phyloP scores from a whole-genome alignment of 331 rosid genomes.

The Acacia pycnantha region DNA sequence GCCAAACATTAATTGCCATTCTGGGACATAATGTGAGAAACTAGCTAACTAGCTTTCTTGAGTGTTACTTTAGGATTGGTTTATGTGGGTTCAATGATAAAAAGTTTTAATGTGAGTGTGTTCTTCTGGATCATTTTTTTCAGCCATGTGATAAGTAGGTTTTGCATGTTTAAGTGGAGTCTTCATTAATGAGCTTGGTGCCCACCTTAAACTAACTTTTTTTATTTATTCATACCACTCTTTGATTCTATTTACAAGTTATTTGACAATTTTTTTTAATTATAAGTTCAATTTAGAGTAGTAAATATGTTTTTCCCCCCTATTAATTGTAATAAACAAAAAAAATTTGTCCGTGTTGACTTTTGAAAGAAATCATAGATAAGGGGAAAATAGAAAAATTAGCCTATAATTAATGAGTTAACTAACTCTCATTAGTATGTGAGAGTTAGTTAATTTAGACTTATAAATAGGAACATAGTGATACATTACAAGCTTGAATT shows the following conservation, averaged over 20 bases:
- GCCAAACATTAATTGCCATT: not conserved
- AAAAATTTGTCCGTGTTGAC: too few species aligned
- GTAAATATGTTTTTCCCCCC: too few species aligned
- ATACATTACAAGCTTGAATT: not conserved
- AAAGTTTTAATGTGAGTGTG: not conserved
- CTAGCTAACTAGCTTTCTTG: not conserved
- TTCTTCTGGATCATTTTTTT: constrained; percentile 21
- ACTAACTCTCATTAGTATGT: too few species aligned
- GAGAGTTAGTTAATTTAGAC: too few species aligned
- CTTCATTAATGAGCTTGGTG: constrained; percentile 37
- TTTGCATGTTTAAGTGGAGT: constrained; percentile 35
- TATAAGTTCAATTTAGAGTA: too few species aligned
- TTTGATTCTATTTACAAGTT: too few species aligned
- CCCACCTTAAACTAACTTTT: constrained; percentile 37
- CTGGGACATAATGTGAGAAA: not conserved
- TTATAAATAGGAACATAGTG: too few species aligned
- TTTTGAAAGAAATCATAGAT: too few species aligned
- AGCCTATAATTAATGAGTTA: too few species aligned
- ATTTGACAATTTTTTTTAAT: too few species aligned
- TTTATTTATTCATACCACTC: not conserved
- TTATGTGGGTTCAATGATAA: not conserved
- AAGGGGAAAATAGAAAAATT: too few species aligned
- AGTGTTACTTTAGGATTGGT: not conserved
- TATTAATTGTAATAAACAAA: too few species aligned
- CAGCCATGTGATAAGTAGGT: constrained; percentile 34